Evolutionary conservation across 1,284 basidiomycete species (phyloP).

Genomic region (Phenoliferia sp.): DNA sequence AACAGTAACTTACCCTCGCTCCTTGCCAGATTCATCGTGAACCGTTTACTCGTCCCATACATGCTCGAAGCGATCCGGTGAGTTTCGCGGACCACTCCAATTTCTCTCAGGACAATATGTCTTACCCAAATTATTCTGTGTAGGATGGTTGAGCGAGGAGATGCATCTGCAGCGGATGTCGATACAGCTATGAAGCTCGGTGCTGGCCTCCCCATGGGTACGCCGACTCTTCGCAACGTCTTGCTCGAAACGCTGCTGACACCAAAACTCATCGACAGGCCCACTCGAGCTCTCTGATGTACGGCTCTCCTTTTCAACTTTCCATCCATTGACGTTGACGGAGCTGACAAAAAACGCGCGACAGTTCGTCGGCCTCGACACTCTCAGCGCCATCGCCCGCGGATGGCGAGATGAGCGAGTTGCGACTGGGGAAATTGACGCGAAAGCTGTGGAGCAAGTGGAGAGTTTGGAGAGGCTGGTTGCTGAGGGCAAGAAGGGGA

Average conservation of each 20-base stretch:
- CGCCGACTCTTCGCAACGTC: neutral
- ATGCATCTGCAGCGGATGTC: constrained; percentile 54
- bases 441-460: constrained; percentile 48
- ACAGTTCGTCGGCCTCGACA: constrained; percentile 31
- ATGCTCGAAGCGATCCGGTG: constrained; percentile 51
- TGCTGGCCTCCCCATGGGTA: constrained; percentile 42
- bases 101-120: neutral
- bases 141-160: constrained; percentile 54
- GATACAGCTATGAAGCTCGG: constrained; percentile 58
- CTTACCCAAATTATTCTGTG: neutral
- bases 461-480: constrained; percentile 50
- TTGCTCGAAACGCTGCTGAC: neutral
- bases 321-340: no score
- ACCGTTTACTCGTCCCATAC: constrained; percentile 52
- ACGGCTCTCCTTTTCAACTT: constrained; percentile 19
- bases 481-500: constrained; percentile 50
- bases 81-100: neutral
- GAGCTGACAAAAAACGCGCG: no score
- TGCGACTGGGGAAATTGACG: constrained; percentile 44
- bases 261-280: constrained; percentile 42
- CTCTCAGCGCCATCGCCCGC: constrained; percentile 46
- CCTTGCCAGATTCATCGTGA: constrained; percentile 51
- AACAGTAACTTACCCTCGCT: neutral
- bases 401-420: constrained; percentile 53
- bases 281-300: constrained; percentile 54